phyloP scores from a whole-genome alignment of 106 monocot genomes.

The Chionographis japonica region DNA sequence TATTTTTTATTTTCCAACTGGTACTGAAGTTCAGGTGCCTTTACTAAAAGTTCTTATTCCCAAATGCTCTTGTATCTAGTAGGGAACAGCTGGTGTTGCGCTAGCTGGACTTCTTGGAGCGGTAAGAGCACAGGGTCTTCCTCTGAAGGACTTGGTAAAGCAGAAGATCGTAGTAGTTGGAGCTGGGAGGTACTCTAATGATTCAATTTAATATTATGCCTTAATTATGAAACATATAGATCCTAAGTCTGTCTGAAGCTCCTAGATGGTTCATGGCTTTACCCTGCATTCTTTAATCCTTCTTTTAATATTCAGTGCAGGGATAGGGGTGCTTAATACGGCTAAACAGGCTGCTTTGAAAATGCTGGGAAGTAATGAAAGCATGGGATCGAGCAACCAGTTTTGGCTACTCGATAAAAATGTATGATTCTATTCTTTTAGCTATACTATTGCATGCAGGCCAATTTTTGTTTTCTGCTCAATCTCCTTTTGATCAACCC shows the following conservation, averaged over 20 bases:
- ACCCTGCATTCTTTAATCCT: conserved; percentile 2
- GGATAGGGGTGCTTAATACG: conserved; percentile 90
- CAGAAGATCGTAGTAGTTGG: conserved; percentile 99
- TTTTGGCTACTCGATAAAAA: conserved; percentile 99
- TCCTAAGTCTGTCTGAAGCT: not conserved
- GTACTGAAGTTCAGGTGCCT: not conserved
- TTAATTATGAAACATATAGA: not conserved
- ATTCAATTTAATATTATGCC: not conserved
- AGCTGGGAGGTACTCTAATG: conserved; percentile 78
- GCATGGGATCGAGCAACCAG: conserved; percentile 38
- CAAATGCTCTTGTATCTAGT: conserved; percentile 5
- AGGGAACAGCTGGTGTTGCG: conserved; percentile 99
- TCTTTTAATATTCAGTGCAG: conserved; percentile 73
- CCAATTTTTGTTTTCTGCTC: no score
- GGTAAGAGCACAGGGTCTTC: conserved; percentile 84
- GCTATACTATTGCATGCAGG: no score
- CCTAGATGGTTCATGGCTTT: not conserved
- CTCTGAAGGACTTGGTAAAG: conserved; percentile 71
- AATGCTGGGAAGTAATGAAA: conserved; percentile 49
- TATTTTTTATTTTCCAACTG: not conserved
- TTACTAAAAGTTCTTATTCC: conserved; percentile 1
- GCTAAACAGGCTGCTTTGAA: conserved; percentile 74
- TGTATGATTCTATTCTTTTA: conserved; percentile 32
- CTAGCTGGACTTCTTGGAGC: conserved; percentile 91
- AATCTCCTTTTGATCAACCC: no score